Evolutionary conservation across 2,329 filamentous ascomycete genomes (phyloP), one percentile per base, ranked within the genome.

Genomic region (Pseudocercospora eumusae): DNA sequence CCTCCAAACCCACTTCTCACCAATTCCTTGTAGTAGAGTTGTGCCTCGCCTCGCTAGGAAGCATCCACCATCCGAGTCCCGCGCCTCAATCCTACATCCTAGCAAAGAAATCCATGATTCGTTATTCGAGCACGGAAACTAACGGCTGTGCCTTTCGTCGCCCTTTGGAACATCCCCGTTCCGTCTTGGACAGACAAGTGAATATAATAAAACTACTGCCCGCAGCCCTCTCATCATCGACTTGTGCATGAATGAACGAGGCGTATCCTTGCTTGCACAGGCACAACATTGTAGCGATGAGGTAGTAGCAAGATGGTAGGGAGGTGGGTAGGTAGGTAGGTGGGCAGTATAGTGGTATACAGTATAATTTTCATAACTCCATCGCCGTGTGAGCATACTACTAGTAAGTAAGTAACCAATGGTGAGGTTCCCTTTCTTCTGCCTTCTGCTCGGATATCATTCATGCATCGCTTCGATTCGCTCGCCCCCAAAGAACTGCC

Each of bases 111-210:
- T 13, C 13, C 13, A 50, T 23, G 27, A 59, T 59, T 57, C 23
- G 56, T 49, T 49, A 3, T 31, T 7, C 8, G 20, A 18, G 7
- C 5, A 27, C 56, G 44, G 56, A 40, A 36, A 42, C 56, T 59
- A 59, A 36, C 21, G 28, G 42, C 47, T 25, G 44, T n/a, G 15
- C 31, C 27, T 40, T 47, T 33, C 49, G 45, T 52, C 56, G 56
- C 56, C 56, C 45, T 59, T 42, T 53, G n/a, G 18, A 27, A 27
- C 27, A 15, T 56, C 50, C 54, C 52, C 54, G 59, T 56, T 56
- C 53, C 54, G 58, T 52, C 50, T 55, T 60, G 58, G n/a, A n/a
- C n/a, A n/a, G 50, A 60, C 45, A 27, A 23, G 45, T 50, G 23
- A 45, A 45, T 45, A n/a, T n/a, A n/a, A n/a, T n/a, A n/a, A n/a